A percentile compares a stretch with the other conserved stretches of the same genome.
phyloP scores from a whole-genome alignment of 805 yeast species.

The Wickerhamomyces kurtzmanii region DNA sequence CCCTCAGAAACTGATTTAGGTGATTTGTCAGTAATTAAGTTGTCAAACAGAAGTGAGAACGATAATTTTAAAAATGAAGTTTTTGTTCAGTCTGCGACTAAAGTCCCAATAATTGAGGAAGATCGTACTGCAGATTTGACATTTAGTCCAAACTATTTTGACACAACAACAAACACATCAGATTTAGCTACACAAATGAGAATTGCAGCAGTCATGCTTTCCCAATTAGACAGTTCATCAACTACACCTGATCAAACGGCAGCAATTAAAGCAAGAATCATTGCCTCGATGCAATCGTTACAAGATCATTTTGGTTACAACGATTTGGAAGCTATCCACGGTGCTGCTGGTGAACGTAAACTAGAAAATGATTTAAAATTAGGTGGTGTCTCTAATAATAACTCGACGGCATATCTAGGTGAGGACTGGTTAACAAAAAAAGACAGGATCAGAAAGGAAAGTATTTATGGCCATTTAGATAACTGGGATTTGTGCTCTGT shows the following conservation, averaged over 20 bases:
- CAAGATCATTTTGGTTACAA: slow-evolving; percentile 54
- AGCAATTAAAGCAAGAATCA: slow-evolving; percentile 58
- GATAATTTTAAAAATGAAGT: slow-evolving; percentile 31
- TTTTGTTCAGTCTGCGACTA: slow-evolving; percentile 26
- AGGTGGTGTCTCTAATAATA: slow-evolving; percentile 47
- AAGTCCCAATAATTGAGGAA: slow-evolving; percentile 28
- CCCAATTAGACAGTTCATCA: slow-evolving; percentile 69
- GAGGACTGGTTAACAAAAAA: slow-evolving; percentile 90
- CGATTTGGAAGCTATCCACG: slow-evolving; percentile 40
- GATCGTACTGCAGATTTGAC: slow-evolving; percentile 26
- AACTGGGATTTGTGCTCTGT: slow-evolving; percentile 96
- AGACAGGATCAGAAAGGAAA: slow-evolving; percentile 66
- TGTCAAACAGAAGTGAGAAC: slow-evolving; percentile 36
- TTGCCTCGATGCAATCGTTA: slow-evolving; percentile 65
- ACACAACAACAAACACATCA: slow-evolving; percentile 12
- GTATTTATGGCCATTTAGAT: slow-evolving; percentile 75
- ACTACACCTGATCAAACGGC: slow-evolving; percentile 47
- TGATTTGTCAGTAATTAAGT: slow-evolving; percentile 54
- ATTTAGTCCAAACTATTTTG: slow-evolving; percentile 23
- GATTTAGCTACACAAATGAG: slow-evolving; percentile 85
- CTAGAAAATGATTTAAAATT: slow-evolving; percentile 86
- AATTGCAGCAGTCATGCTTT: slow-evolving; percentile 90
- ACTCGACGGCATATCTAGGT: slow-evolving; percentile 51
- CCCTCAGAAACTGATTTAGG: slow-evolving; percentile 61
- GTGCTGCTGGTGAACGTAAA: slow-evolving; percentile 85